phyloP scores from a whole-genome alignment of 2,329 filamentous ascomycete genomes.

The Plectosphaerella cucumerina region DNA sequence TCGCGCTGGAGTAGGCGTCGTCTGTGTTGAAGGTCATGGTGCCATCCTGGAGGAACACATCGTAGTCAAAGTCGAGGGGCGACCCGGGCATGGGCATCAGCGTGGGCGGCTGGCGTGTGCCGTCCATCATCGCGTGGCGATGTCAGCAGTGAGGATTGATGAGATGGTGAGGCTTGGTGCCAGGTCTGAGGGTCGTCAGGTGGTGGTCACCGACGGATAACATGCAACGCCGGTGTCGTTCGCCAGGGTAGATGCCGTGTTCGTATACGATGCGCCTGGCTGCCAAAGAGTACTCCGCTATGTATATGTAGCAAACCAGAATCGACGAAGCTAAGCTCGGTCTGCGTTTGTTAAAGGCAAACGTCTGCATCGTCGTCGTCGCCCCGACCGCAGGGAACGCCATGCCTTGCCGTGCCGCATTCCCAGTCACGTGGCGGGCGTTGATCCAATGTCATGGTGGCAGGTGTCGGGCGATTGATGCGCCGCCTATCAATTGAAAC shows the following conservation, averaged over 20 bases:
- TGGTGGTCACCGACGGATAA: too few relatives aligned
- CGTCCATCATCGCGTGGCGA: constrained; percentile 1
- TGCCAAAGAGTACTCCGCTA: too few relatives aligned
- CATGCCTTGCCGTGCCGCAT: not conserved
- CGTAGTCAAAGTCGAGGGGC: constrained; percentile 32
- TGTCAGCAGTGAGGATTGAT: not conserved
- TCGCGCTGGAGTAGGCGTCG: constrained; percentile 16
- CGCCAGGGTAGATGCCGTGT: too few relatives aligned
- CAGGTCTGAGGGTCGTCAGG: too few relatives aligned
- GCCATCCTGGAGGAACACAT: constrained; percentile 28
- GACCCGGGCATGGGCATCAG: constrained; percentile 24
- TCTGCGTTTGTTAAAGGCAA: not conserved
- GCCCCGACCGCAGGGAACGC: not conserved
- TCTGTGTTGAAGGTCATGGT: constrained; percentile 19
- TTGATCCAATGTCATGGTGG: constrained; percentile 3
- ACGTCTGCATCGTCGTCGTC: too few relatives aligned
- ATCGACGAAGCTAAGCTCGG: not conserved
- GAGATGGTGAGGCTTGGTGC: not conserved
- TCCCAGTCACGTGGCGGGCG: constrained; percentile 3
- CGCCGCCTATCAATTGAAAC: not conserved
- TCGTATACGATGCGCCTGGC: too few relatives aligned
- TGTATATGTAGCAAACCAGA: too few relatives aligned
- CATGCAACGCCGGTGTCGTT: too few relatives aligned
- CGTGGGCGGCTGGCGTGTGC: not conserved
- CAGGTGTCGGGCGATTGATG: constrained; percentile 1